A percentile compares a stretch with the other conserved stretches of the same genome.
These are phyloP conservation scores for Scleroderma citrinum DNA, from an alignment of 768 basidiomycete genomes.

Conservation along the genomic window DNA sequence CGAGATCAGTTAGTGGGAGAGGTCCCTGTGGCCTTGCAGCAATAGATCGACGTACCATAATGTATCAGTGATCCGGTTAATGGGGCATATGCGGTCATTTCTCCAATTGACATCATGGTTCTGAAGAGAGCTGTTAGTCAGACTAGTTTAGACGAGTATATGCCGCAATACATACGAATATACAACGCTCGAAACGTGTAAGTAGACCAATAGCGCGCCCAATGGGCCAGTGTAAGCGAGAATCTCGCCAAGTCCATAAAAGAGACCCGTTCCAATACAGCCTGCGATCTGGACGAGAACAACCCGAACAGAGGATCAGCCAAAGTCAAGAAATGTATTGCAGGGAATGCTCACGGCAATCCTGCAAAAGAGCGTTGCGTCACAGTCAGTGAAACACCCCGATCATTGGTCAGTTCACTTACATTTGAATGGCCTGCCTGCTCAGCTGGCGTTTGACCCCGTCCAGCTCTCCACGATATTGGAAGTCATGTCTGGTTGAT, in stretches of 20 bases:
- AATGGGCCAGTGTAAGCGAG: slow-evolving; percentile 22
- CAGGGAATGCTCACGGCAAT: slow-evolving; percentile 13
- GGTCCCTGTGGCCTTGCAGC: background rate
- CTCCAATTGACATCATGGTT: slow-evolving; percentile 24
- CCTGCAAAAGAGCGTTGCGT: slow-evolving; percentile 6
- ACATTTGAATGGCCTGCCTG: slow-evolving; percentile 18
- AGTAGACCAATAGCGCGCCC: slow-evolving; percentile 24
- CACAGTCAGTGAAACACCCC: background rate
- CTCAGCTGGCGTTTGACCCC: slow-evolving; percentile 16
- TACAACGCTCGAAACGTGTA: slow-evolving; percentile 22
- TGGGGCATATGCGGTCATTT: slow-evolving; percentile 24
- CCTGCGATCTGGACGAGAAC: slow-evolving; percentile 19
- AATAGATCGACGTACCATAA: slow-evolving; percentile 14
- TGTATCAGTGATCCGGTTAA: slow-evolving; percentile 24
- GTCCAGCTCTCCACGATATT: slow-evolving; percentile 11
- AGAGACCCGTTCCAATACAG: slow-evolving; percentile 26
- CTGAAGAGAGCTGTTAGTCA: slow-evolving; percentile 8
- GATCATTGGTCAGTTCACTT: background rate
- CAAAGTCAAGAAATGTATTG: background rate
- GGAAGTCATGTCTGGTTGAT: slow-evolving; percentile 3
- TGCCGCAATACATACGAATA: slow-evolving; percentile 17
- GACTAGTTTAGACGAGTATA: background rate
- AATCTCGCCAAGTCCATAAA: slow-evolving; percentile 26
- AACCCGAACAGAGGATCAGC: no score
- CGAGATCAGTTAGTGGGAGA: background rate